These are phyloP conservation scores for Botrytis tulipae DNA, from an alignment of 2,329 filamentous ascomycete species.

Conservation along the genomic window DNA sequence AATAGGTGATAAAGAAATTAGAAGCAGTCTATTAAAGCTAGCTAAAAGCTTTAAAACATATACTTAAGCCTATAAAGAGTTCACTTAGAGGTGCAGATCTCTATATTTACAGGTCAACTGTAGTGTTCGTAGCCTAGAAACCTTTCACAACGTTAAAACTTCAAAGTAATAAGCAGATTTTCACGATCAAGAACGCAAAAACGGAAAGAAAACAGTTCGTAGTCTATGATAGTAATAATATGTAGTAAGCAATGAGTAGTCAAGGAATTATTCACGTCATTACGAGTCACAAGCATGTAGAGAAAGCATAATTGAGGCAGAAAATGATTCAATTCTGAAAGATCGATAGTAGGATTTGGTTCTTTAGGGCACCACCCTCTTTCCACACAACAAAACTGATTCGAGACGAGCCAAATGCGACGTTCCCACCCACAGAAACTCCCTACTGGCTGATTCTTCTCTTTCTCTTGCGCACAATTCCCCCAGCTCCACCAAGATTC, in stretches of 20 bases:
- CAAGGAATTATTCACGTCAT: background rate
- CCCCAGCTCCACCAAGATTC: background rate
- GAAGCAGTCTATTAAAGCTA: background rate
- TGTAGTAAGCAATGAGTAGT: background rate
- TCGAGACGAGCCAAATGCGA: background rate
- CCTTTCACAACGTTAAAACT: rapidly evolving
- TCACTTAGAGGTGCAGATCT: background rate
- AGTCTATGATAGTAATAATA: background rate
- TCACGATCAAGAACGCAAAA: rapidly evolving
- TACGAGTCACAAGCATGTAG: background rate
- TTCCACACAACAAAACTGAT: background rate
- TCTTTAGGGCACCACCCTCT: background rate
- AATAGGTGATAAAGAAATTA: no score
- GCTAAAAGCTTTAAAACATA: rapidly evolving
- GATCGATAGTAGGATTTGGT: background rate
- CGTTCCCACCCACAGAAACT: no score
- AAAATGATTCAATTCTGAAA: background rate
- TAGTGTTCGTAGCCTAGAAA: rapidly evolving
- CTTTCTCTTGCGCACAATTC: background rate
- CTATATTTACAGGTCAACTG: background rate
- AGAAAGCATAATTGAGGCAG: background rate
- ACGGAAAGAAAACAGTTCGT: background rate
- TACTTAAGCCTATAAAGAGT: background rate
- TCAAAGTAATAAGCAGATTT: rapidly evolving
- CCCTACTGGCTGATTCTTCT: background rate